A percentile compares a stretch with the other conserved stretches of the same genome.
Conservation (phyloP, 331 rosid species). For the Quercus tomentella region DNA sequence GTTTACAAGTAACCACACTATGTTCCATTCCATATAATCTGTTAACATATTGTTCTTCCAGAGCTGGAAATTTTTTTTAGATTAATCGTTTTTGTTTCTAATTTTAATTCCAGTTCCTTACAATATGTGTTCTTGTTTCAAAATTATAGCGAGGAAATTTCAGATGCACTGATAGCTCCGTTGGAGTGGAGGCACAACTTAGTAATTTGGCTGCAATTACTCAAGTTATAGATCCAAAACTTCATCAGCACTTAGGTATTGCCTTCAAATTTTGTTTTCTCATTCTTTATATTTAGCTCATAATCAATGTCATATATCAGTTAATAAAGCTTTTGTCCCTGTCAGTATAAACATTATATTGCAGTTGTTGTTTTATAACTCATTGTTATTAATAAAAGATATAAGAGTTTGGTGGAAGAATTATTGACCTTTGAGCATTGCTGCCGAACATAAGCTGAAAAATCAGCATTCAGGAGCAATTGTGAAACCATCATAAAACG, state of each 20-base stretch:
- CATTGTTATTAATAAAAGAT: neutral
- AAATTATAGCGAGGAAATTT: slow-evolving; percentile 85
- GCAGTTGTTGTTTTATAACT: neutral
- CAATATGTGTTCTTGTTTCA: slow-evolving; percentile 30
- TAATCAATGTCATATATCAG: neutral
- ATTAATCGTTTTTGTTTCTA: neutral
- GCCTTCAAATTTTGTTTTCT: slow-evolving; percentile 6
- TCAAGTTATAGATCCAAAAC: slow-evolving; percentile 95
- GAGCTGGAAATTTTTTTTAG: slow-evolving; percentile 9
- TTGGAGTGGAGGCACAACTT: slow-evolving; percentile 88
- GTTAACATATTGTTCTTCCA: neutral
- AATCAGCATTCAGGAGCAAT: neutral
- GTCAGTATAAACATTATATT: neutral
- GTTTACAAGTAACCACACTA: neutral
- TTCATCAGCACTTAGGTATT: slow-evolving; percentile 95
- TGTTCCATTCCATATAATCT: neutral
- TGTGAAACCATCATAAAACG: neutral
- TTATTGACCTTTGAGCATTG: neutral
- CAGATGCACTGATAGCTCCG: slow-evolving; percentile 82
- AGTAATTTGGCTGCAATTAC: slow-evolving; percentile 82
- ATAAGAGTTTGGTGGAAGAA: neutral
- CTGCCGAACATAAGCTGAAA: neutral
- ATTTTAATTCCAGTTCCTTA: slow-evolving; percentile 38
- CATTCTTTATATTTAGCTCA: slow-evolving; percentile 7
- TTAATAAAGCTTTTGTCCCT: neutral